Conservation (phyloP, 2,329 filamentous ascomycete genomes). For the Ophiocordyceps unilateralis region DNA sequence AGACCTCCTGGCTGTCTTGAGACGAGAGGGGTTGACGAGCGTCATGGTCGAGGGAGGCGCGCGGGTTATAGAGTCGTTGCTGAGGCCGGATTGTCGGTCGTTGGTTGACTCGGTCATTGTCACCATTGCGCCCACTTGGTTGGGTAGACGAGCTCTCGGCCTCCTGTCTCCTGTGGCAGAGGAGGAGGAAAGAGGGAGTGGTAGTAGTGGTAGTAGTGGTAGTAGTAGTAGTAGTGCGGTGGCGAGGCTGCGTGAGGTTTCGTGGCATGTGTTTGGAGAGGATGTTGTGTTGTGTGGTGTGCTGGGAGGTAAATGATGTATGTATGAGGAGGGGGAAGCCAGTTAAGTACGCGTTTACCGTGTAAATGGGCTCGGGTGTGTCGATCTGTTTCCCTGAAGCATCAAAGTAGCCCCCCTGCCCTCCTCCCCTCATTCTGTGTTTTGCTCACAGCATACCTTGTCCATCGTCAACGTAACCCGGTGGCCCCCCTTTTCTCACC, state of each 20-base stretch:
- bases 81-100: slow-evolving; percentile 45
- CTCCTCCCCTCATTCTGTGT: too few relatives aligned
- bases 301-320: slow-evolving; percentile 13
- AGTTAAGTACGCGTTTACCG: neutral
- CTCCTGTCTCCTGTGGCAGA: slow-evolving; percentile 55
- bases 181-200: too few relatives aligned
- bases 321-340: neutral
- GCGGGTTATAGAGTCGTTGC: slow-evolving; percentile 61
- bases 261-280: slow-evolving; percentile 63
- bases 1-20: slow-evolving; percentile 42
- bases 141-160: slow-evolving; percentile 68
- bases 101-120: slow-evolving; percentile 66
- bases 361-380: too few relatives aligned
- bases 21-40: slow-evolving; percentile 45
- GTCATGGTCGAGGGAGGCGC: slow-evolving; percentile 90
- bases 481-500: too few relatives aligned
- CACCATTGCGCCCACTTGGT: slow-evolving; percentile 77
- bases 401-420: too few relatives aligned
- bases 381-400: too few relatives aligned
- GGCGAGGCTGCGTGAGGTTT: slow-evolving; percentile 47
- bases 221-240: too few relatives aligned
- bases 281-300: slow-evolving; percentile 70
- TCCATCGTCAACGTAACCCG: too few relatives aligned
- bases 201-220: too few relatives aligned
- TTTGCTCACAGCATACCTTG: too few relatives aligned